Base-by-base conservation (phyloP, 1,284 basidiomycete genomes). In the Pascua sp. region DNA sequence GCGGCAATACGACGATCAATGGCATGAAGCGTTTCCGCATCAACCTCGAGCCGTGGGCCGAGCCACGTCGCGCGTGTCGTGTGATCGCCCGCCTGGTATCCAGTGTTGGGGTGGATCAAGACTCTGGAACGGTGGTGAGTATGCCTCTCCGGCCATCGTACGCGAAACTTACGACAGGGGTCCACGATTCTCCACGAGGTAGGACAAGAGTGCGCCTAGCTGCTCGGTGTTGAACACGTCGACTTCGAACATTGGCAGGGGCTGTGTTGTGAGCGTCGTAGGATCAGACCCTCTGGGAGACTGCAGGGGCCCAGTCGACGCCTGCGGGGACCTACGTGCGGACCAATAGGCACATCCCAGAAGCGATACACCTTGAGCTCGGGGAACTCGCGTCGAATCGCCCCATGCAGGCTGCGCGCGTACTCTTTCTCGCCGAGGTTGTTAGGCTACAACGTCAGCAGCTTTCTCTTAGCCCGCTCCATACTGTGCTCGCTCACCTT, bases 51-150 rank as follows among this genome's bases (percentile, higher is more conserved):
- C 2, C 80, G 79, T 50, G 68, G 78, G 8, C 87, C 87, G 71
- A 89, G 87, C 87, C 87, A 89, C 0, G 85, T 81, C 56, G 80
- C 81, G 3, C 83, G 76, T 60, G 86, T 83, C 0, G 85, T 84
- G 62, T 89, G 87, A 65, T 88, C 87, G 55, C 64, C 80, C 62
- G 80, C 76, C 1, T 78, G 49, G 60, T 87, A 76, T 36, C 80
- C 78, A 4, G 87, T 88, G 72, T 89, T 88, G 0, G 87, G 87
- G 71, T 89, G 86, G 59, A 89, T 77, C 11, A 88, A 78, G 10
- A 88, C 86, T n/a, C 87, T 87, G 40, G 24, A 12, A 40, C 32
- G 41, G 1, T n/a, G 24, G 24, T 52, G n/a, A 46, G 42, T 39
- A 9, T 17, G 15, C 8, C 8, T 9, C 12, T 4, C 11, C 7